These are phyloP conservation scores for Neocatenulostroma microsporum DNA, from an alignment of 2,329 filamentous ascomycete species.

Conservation along the genomic window DNA sequence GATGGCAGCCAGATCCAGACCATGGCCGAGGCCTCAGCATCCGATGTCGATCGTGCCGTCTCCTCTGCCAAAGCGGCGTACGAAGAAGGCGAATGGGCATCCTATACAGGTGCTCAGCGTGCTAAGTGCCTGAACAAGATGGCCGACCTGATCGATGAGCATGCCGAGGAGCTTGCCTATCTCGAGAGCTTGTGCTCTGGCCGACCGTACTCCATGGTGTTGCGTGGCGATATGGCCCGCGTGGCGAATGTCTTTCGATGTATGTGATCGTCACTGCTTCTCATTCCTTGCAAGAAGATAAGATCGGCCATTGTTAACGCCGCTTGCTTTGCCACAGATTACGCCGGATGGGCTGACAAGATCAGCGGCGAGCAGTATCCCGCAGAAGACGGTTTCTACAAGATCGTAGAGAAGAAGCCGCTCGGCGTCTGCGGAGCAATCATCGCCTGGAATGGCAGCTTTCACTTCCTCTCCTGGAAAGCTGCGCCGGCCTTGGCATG, in stretches of 20 bases:
- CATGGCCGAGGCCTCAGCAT: constrained; percentile 78
- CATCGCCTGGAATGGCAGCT: constrained; percentile 49
- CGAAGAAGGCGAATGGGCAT: constrained; percentile 62
- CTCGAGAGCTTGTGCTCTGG: constrained; percentile 64
- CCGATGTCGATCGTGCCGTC: constrained; percentile 75
- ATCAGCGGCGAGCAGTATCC: constrained; percentile 81
- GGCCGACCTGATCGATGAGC: constrained; percentile 71
- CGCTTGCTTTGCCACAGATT: too few species aligned
- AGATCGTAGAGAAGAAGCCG: constrained; percentile 75
- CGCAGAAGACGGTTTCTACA: constrained; percentile 67
- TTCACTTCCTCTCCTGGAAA: constrained; percentile 56
- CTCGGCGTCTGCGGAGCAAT: constrained; percentile 65
- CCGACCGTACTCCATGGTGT: too few species aligned
- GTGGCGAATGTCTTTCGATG: too few species aligned
- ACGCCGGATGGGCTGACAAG: constrained; percentile 88
- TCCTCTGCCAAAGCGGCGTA: constrained; percentile 79
- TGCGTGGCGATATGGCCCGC: too few species aligned
- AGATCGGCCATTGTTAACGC: too few species aligned
- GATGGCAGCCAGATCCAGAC: constrained; percentile 78
- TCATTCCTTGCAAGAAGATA: too few species aligned
- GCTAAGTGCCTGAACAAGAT: constrained; percentile 65
- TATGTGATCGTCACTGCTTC: too few species aligned
- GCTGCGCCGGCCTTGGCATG: constrained; percentile 64
- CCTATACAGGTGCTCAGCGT: constrained; percentile 63
- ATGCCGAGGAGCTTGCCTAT: constrained; percentile 65